Conservation (phyloP, 2,329 filamentous ascomycete species). For the Fusarium denticulatum region DNA sequence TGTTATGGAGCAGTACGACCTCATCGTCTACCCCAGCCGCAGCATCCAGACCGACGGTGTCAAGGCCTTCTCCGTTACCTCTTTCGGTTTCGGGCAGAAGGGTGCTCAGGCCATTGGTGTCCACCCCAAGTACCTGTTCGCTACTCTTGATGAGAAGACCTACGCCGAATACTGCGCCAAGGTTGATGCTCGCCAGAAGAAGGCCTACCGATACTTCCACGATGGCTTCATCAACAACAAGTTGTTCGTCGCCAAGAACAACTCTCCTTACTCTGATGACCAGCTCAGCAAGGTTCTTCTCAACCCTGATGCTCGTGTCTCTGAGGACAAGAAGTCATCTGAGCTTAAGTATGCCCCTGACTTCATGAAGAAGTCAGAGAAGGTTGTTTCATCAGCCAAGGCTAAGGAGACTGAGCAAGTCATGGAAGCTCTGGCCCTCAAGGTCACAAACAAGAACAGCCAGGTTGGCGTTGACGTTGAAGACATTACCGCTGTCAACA, state of each 20-base stretch:
- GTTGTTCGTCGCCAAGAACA: slow-evolving; percentile 94
- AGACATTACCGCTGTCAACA: slow-evolving; percentile 85
- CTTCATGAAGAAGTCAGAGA: slow-evolving; percentile 73
- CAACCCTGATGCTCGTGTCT: slow-evolving; percentile 90
- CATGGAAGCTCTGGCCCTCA: slow-evolving; percentile 79
- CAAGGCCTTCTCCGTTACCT: slow-evolving; percentile 98
- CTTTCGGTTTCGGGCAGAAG: slow-evolving; percentile 99
- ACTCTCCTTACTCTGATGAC: slow-evolving; percentile 88
- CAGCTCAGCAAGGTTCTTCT: slow-evolving; percentile 90
- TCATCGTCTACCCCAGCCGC: slow-evolving; percentile 96
- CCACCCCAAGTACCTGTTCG: slow-evolving; percentile 95
- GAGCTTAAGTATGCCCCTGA: slow-evolving; percentile 77
- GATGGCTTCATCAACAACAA: slow-evolving; percentile 98
- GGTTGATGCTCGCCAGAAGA: slow-evolving; percentile 95
- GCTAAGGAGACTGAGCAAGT: slow-evolving; percentile 75
- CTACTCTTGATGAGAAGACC: slow-evolving; percentile 86
- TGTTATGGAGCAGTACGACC: slow-evolving; percentile 96
- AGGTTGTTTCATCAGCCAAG: slow-evolving; percentile 59
- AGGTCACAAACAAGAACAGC: slow-evolving; percentile 66
- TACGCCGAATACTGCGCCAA: slow-evolving; percentile 86
- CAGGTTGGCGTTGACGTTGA: slow-evolving; percentile 96
- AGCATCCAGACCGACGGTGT: slow-evolving; percentile 97
- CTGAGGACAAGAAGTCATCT: slow-evolving; percentile 85
- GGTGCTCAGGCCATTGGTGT: slow-evolving; percentile 97
- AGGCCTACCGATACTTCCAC: slow-evolving; percentile 98